Conservation (phyloP, 2,329 filamentous ascomycete species). For the Penicillium sp. region DNA sequence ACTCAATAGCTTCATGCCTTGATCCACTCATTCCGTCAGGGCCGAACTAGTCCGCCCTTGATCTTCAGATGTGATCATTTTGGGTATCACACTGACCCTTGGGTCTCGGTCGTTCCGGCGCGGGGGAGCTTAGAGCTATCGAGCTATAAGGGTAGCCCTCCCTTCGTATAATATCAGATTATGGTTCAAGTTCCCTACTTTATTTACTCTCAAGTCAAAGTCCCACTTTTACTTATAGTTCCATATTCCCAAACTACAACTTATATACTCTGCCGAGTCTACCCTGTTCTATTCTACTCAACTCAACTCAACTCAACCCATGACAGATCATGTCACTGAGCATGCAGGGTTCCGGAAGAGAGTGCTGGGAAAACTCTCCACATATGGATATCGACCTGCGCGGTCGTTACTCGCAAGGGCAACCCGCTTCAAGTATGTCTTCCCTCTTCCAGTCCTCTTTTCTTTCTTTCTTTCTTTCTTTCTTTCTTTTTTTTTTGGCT, state of each 20-base stretch:
- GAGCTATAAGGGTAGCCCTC: slow-evolving; percentile 23
- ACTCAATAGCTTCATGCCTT: slow-evolving; percentile 21
- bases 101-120: slow-evolving; percentile 23
- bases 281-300: too few relatives aligned
- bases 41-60: slow-evolving; percentile 32
- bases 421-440: slow-evolving; percentile 34
- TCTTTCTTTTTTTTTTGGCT: slow-evolving; percentile 29
- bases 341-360: slow-evolving; percentile 35
- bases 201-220: too few relatives aligned
- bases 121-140: not conserved
- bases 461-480: slow-evolving; percentile 54
- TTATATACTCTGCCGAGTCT: too few relatives aligned
- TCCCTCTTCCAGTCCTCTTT: slow-evolving; percentile 12
- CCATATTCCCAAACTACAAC: not conserved
- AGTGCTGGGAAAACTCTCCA: slow-evolving; percentile 36
- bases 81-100: slow-evolving; percentile 24
- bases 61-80: slow-evolving; percentile 30
- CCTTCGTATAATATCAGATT: slow-evolving; percentile 2
- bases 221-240: not conserved
- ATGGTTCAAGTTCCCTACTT: too few relatives aligned
- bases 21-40: slow-evolving; percentile 22
- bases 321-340: slow-evolving; percentile 34
- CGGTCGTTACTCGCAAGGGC: slow-evolving; percentile 32
- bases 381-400: slow-evolving; percentile 33
- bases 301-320: not conserved